Percentiles rank a stretch among this genome's conserved stretches.
Conservation (phyloP, 2,329 filamentous ascomycete genomes). For the Zymoseptoria ardabiliae region DNA sequence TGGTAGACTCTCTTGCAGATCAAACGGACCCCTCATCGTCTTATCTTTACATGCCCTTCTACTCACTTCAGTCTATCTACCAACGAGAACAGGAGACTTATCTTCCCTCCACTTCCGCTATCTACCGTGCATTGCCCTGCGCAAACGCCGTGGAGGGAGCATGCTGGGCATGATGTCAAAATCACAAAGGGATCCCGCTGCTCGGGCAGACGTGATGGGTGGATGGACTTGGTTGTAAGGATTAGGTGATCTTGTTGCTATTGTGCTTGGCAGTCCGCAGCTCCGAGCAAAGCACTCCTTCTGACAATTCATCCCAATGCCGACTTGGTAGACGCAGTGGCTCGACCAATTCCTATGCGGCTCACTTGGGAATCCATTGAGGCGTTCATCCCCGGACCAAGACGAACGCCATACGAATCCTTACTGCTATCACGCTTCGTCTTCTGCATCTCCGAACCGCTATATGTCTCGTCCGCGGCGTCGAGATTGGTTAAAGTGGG, state of each 20-base stretch:
- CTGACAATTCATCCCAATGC: background rate
- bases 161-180: background rate
- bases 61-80: background rate
- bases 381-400: background rate
- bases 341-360: too few relatives aligned
- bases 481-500: background rate
- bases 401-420: background rate
- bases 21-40: background rate
- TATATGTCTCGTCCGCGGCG: background rate
- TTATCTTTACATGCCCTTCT: background rate
- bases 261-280: background rate
- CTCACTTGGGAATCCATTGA: background rate
- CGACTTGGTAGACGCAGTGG: background rate
- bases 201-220: too few relatives aligned
- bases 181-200: too few relatives aligned
- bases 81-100: background rate
- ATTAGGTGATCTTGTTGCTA: background rate
- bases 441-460: background rate
- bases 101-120: background rate
- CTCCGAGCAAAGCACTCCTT: background rate
- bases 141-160: background rate
- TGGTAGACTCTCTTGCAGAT: background rate
- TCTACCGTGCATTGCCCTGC: background rate
- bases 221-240: too few relatives aligned
- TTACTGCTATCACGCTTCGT: background rate